Evolutionary conservation across 1,284 basidiomycete genomes (phyloP).

Genomic region (Phylloboletellus chloephorus): DNA sequence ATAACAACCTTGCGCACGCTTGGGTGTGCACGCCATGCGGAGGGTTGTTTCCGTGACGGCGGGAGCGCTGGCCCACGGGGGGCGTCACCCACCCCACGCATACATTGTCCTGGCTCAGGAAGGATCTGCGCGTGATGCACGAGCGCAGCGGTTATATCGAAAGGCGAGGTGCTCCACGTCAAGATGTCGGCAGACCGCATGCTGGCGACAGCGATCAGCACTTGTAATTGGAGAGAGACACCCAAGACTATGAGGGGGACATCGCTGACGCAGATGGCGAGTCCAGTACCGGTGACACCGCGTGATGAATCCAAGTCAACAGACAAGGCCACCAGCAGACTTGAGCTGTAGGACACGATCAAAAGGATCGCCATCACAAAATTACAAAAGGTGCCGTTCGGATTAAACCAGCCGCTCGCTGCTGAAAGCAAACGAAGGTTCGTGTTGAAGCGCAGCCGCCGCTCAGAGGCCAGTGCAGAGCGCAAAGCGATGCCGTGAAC

Average conservation of each 20-base stretch:
- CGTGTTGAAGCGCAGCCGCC: constrained; percentile 28
- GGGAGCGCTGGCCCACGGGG: constrained; percentile 13
- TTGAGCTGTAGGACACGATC: constrained; percentile 26
- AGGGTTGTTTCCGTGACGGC: constrained; percentile 19
- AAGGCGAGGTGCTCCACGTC: constrained; percentile 32
- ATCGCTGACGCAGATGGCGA: constrained; percentile 21
- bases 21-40: constrained; percentile 27
- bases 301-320: constrained; percentile 18
- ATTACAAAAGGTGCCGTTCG: constrained; percentile 25
- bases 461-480: constrained; percentile 25
- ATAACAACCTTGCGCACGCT: constrained; percentile 17
- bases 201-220: constrained; percentile 20
- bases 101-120: constrained; percentile 17
- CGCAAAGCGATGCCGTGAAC: constrained; percentile 27
- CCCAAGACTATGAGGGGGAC: constrained; percentile 30
- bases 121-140: constrained; percentile 25
- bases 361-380: constrained; percentile 26
- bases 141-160: constrained; percentile 31
- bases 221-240: constrained; percentile 19
- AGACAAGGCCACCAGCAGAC: constrained; percentile 21
- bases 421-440: constrained; percentile 30
- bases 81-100: constrained; percentile 16
- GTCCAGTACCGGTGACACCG: constrained; percentile 3
- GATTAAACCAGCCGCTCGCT: constrained; percentile 12
- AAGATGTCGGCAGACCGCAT: constrained; percentile 19